Percentiles rank a stretch among this genome's conserved stretches.
phyloP scores from a whole-genome alignment of 2,329 filamentous ascomycete genomes.

The Xylariaceae sp. region DNA sequence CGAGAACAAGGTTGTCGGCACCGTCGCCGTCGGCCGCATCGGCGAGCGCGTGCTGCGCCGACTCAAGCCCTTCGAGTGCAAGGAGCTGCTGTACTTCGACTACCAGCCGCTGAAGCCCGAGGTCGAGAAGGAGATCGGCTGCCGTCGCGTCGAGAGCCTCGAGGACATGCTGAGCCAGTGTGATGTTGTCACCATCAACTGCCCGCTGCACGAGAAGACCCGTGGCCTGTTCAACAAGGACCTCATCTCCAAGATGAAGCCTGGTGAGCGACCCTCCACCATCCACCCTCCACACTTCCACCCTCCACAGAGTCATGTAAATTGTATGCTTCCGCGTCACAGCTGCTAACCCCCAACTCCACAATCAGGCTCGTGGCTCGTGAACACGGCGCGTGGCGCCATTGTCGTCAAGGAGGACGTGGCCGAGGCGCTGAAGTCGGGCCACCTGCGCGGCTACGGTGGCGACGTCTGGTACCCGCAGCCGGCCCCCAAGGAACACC shows the following conservation, averaged over 20 bases:
- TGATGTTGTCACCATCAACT: slow-evolving; percentile 99
- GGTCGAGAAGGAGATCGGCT: slow-evolving; percentile 91
- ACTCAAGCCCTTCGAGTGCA: slow-evolving; percentile 97
- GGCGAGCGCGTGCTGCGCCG: slow-evolving; percentile 95
- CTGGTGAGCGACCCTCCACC: slow-evolving; percentile 47
- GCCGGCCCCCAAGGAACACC: slow-evolving; percentile 88
- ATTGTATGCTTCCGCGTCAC: slow-evolving; percentile 1
- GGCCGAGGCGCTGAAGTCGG: slow-evolving; percentile 81
- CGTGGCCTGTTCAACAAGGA: slow-evolving; percentile 97
- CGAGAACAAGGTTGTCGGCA: slow-evolving; percentile 95
- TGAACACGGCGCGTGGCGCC: slow-evolving; percentile 97
- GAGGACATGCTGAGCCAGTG: slow-evolving; percentile 94
- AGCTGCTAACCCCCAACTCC: not conserved
- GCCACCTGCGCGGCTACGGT: slow-evolving; percentile 84
- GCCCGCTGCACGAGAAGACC: slow-evolving; percentile 97
- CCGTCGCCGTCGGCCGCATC: slow-evolving; percentile 94
- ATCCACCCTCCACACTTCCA: not conserved
- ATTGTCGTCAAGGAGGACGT: slow-evolving; percentile 99
- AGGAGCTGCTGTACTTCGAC: slow-evolving; percentile 98
- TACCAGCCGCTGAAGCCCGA: slow-evolving; percentile 89
- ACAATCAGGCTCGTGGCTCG: slow-evolving; percentile 71
- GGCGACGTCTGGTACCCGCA: slow-evolving; percentile 97
- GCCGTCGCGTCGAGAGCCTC: slow-evolving; percentile 76
- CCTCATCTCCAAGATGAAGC: slow-evolving; percentile 98
- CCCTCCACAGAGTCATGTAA: no score